Conservation (phyloP, 176 grass and related monocot species). For the Panicum miliaceum region DNA sequence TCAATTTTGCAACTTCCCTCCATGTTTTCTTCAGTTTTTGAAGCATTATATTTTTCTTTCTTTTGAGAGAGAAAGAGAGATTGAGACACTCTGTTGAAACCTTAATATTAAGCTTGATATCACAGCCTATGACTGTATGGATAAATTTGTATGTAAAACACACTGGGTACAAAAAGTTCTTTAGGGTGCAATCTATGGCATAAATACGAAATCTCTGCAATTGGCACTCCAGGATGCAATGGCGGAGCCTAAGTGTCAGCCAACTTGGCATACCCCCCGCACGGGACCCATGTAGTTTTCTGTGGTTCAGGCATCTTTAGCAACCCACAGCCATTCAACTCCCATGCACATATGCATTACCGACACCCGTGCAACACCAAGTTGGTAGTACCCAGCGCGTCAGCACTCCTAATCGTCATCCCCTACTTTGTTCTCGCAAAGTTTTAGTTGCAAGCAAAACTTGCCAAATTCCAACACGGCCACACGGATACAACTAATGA, state of each 20-base stretch:
- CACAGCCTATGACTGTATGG: not conserved
- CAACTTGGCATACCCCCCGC: too few relatives aligned
- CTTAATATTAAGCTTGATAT: slow-evolving; percentile 32
- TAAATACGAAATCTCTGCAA: not conserved
- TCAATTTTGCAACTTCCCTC: slow-evolving; percentile 13
- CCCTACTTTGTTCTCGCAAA: not conserved
- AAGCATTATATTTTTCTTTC: slow-evolving; percentile 11
- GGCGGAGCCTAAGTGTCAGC: too few relatives aligned
- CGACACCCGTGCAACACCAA: not conserved
- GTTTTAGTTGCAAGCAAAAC: not conserved
- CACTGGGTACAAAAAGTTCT: not conserved
- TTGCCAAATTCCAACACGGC: not conserved
- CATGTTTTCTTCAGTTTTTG: slow-evolving; percentile 10
- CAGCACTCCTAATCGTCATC: not conserved
- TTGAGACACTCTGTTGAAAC: slow-evolving; percentile 2
- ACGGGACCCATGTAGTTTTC: not conserved
- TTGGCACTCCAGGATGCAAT: not conserved
- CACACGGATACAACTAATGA: not conserved
- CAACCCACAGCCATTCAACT: not conserved
- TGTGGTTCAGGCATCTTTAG: not conserved
- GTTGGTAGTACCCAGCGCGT: not conserved
- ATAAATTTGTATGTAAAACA: slow-evolving; percentile 15
- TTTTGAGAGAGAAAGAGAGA: not conserved
- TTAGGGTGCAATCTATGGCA: slow-evolving; percentile 10
- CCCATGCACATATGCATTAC: not conserved